Percentiles rank a stretch among this genome's conserved stretches.
Conservation (phyloP, 176 grass and related monocot species). For the Avena eriantha region DNA sequence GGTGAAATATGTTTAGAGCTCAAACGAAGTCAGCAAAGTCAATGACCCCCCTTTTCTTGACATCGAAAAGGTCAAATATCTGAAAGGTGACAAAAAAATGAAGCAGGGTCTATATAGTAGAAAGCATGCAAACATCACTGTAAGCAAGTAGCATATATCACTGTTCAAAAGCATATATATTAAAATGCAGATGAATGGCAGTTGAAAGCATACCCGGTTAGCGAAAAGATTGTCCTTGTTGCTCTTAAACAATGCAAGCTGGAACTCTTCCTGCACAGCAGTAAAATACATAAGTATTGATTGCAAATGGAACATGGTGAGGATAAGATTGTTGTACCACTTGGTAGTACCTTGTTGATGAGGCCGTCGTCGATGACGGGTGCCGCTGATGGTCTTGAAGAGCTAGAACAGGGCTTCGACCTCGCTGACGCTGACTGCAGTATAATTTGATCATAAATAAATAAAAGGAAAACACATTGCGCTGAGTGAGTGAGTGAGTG, state of each 20-base stretch:
- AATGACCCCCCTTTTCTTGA: slow-evolving; percentile 76
- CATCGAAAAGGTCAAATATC: slow-evolving; percentile 90
- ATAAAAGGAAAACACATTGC: no score
- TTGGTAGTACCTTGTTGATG: slow-evolving; percentile 96
- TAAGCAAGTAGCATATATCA: neutral
- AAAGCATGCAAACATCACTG: neutral
- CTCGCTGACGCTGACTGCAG: slow-evolving; percentile 85
- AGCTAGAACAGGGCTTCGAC: slow-evolving; percentile 88
- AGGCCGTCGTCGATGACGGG: slow-evolving; percentile 80
- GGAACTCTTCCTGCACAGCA: slow-evolving; percentile 60
- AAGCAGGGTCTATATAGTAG: slow-evolving; percentile 12
- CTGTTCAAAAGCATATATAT: neutral
- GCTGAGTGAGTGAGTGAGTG: no score
- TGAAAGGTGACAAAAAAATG: slow-evolving; percentile 46
- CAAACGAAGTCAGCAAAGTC: slow-evolving; percentile 91
- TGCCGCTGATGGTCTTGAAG: slow-evolving; percentile 89
- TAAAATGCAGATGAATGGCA: neutral
- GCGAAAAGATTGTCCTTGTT: slow-evolving; percentile 89
- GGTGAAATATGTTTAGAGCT: slow-evolving; percentile 84
- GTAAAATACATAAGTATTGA: neutral
- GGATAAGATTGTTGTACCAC: no score
- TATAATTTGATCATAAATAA: no score
- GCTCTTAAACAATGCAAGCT: slow-evolving; percentile 86
- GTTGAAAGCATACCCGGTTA: slow-evolving; percentile 55
- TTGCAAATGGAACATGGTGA: neutral